Conservation (phyloP, 2,329 filamentous ascomycete genomes). For the Xylariaceae sp. region DNA sequence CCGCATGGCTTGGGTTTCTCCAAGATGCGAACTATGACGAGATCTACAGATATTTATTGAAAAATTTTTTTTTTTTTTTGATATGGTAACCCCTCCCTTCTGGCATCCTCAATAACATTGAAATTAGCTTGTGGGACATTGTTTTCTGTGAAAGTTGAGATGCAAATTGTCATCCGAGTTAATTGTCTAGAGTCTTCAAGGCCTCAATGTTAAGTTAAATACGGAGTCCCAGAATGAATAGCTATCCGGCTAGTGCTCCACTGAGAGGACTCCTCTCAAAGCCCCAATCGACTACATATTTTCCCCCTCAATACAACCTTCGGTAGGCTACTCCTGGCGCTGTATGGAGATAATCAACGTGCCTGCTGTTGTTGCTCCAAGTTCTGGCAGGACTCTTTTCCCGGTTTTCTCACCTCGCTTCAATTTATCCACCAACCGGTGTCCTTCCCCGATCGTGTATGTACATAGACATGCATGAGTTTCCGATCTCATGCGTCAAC, state of each 20-base stretch:
- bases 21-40: background rate
- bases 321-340: background rate
- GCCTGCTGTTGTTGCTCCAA: background rate
- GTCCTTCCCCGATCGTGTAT: constrained; percentile 4
- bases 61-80: no score
- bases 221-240: no score
- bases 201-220: no score
- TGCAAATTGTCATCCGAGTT: no score
- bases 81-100: no score
- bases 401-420: background rate
- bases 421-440: constrained; percentile 24
- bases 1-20: background rate
- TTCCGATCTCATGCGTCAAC: constrained; percentile 11
- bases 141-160: no score
- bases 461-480: background rate
- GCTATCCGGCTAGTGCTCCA: no score
- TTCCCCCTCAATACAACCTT: background rate
- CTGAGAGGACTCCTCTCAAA: background rate
- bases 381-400: background rate
- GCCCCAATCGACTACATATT: background rate
- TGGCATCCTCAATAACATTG: no score
- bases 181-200: no score
- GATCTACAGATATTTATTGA: no score
- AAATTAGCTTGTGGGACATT: no score
- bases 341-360: constrained; percentile 11